Evolutionary conservation across 2,329 filamentous ascomycete species (phyloP).

Genomic region (Pseudogymnoascus sp.): DNA sequence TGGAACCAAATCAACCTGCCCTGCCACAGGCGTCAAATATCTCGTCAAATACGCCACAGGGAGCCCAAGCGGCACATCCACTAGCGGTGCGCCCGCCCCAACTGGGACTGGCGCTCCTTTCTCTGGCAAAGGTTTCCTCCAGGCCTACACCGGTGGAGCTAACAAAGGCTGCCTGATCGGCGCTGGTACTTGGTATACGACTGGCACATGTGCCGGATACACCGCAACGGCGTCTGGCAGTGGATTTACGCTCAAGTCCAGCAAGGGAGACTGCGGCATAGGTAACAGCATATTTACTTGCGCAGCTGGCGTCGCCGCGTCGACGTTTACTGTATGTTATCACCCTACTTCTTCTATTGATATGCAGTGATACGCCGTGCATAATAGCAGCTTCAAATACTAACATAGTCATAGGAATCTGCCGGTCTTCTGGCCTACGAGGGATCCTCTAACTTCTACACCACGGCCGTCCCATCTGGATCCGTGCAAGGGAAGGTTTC

Average conservation of each 20-base stretch:
- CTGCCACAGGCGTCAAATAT: slow-evolving; percentile 46
- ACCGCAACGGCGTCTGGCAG: slow-evolving; percentile 40
- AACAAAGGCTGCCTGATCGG: slow-evolving; percentile 60
- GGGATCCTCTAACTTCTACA: slow-evolving; percentile 27
- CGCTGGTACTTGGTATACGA: slow-evolving; percentile 59
- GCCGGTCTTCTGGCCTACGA: slow-evolving; percentile 23
- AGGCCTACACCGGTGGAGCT: slow-evolving; percentile 44
- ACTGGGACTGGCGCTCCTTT: slow-evolving; percentile 23
- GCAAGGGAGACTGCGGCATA: slow-evolving; percentile 53
- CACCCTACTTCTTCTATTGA: not conserved
- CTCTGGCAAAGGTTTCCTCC: slow-evolving; percentile 52
- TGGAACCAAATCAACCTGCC: slow-evolving; percentile 47
- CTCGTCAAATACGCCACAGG: slow-evolving; percentile 42
- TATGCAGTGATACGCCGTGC: not conserved
- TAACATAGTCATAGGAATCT: slow-evolving; percentile 12
- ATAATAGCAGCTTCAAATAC: not conserved
- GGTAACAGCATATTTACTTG: slow-evolving; percentile 48
- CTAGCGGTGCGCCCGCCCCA: slow-evolving; percentile 28
- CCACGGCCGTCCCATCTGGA: slow-evolving; percentile 27
- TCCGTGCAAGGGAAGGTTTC: slow-evolving; percentile 26
- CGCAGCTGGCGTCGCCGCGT: slow-evolving; percentile 38
- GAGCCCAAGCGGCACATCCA: slow-evolving; percentile 19
- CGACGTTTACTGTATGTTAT: slow-evolving; percentile 29
- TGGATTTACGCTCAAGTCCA: slow-evolving; percentile 43
- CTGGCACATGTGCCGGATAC: slow-evolving; percentile 61